Percentiles rank a stretch among this genome's conserved stretches.
These are phyloP conservation scores for Jimgerdemannia flammicorona DNA, from an alignment of 192 early-diverging fungal genomes.

Conservation along the genomic window DNA sequence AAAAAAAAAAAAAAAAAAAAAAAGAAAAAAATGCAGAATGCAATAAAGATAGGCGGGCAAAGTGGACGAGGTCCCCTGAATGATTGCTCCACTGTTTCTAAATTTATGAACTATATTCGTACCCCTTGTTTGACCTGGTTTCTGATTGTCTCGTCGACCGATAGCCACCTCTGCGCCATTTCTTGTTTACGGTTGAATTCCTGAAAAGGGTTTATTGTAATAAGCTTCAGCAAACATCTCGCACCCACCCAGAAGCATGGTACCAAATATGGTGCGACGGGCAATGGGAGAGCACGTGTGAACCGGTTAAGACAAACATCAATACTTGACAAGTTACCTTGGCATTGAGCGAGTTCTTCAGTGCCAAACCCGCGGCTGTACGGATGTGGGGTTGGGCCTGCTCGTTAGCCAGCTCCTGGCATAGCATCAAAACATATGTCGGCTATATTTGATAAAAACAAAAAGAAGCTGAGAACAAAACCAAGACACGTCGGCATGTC, in stretches of 20 bases:
- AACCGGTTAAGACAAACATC: slow-evolving; percentile 1
- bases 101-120: slow-evolving; percentile 10
- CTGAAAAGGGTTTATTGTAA: slow-evolving; percentile 16
- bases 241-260: neutral
- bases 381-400: slow-evolving; percentile 59
- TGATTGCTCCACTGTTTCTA: no score
- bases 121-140: slow-evolving; percentile 69
- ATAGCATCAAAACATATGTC: slow-evolving; percentile 63
- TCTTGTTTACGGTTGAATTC: slow-evolving; percentile 51
- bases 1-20: no score
- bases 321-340: slow-evolving; percentile 56
- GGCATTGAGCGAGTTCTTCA: slow-evolving; percentile 91
- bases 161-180: slow-evolving; percentile 61
- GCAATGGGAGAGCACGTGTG: neutral
- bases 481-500: neutral
- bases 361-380: slow-evolving; percentile 78
- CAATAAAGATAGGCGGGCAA: no score
- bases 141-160: slow-evolving; percentile 49
- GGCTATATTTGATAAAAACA: slow-evolving; percentile 35
- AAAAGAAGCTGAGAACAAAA: neutral
- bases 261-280: neutral
- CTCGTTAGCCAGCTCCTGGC: slow-evolving; percentile 83
- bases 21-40: no score
- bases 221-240: neutral
- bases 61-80: no score